phyloP scores from a whole-genome alignment of 805 yeast species.

The Kazachstania bromeliacearum region DNA sequence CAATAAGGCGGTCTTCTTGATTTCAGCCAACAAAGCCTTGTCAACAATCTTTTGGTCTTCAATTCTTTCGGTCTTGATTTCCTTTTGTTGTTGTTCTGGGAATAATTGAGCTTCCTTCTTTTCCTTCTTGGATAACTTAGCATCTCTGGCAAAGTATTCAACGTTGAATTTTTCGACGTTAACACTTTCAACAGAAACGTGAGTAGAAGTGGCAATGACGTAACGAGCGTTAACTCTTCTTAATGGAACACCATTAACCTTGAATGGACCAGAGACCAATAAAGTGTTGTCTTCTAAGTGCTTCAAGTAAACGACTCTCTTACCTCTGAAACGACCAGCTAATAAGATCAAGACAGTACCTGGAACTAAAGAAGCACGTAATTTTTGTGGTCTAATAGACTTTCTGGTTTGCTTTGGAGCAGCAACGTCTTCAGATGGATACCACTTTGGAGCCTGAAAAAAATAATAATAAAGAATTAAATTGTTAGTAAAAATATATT shows the following conservation, averaged over 20 bases:
- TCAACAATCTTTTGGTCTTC: conserved; percentile 94
- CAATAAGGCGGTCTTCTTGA: conserved; percentile 92
- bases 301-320: conserved; percentile 96
- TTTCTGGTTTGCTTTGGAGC: conserved; percentile 82
- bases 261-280: conserved; percentile 96
- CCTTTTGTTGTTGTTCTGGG: conserved; percentile 67
- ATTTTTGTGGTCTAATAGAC: conserved; percentile 82
- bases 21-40: conserved; percentile 79
- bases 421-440: conserved; percentile 82
- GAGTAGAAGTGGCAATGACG: conserved; percentile 96
- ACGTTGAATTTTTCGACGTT: conserved; percentile 84
- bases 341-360: conserved; percentile 94
- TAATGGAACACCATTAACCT: conserved; percentile 97
- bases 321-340: conserved; percentile 99
- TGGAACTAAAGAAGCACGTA: conserved; percentile 91
- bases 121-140: conserved; percentile 61
- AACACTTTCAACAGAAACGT: conserved; percentile 65
- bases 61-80: conserved; percentile 82
- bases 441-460: conserved; percentile 73
- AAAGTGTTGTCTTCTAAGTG: conserved; percentile 93
- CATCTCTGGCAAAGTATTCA: conserved; percentile 90
- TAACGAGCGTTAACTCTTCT: conserved; percentile 97
- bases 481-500: conserved; percentile 16
- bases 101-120: conserved; percentile 89
- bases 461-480: neutral